A percentile compares a stretch with the other conserved stretches of the same genome.
These are phyloP conservation scores for Penicillium sp. DNA, from an alignment of 2,329 filamentous ascomycete species.

Conservation along the genomic window DNA sequence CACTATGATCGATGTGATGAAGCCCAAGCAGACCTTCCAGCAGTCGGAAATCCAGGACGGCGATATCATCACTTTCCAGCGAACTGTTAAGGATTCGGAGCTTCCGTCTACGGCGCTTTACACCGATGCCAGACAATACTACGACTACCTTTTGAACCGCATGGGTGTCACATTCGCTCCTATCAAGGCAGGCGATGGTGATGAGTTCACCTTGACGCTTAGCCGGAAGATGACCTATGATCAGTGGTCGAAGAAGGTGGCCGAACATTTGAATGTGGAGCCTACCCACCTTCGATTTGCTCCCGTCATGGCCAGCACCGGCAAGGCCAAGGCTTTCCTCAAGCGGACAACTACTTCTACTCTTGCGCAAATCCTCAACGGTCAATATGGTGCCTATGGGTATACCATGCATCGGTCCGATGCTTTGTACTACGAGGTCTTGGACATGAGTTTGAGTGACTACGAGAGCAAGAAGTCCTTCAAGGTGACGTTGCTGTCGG, in stretches of 20 bases:
- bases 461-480: constrained; percentile 90
- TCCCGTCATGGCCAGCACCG: constrained; percentile 77
- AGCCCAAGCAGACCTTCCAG: constrained; percentile 85
- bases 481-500: constrained; percentile 82
- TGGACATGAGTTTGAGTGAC: constrained; percentile 93
- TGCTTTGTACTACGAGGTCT: constrained; percentile 85
- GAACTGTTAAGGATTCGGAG: constrained; percentile 56
- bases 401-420: constrained; percentile 73
- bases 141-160: constrained; percentile 89
- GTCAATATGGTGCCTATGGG: constrained; percentile 73
- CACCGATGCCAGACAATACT: constrained; percentile 79
- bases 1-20: constrained; percentile 94
- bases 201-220: constrained; percentile 77
- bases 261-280: constrained; percentile 74
- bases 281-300: constrained; percentile 90
- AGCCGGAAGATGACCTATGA: constrained; percentile 92
- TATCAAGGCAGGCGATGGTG: constrained; percentile 58
- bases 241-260: constrained; percentile 81
- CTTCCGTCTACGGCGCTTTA: constrained; percentile 56
- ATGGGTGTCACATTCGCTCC: constrained; percentile 79
- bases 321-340: constrained; percentile 77
- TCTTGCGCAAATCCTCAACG: constrained; percentile 78
- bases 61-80: constrained; percentile 95
- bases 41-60: constrained; percentile 95
- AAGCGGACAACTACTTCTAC: constrained; percentile 74